Percentiles rank a stretch among this genome's conserved stretches.
Conservation (phyloP, 1,139 yeast genomes). For the Yamadazyma aaseri region DNA sequence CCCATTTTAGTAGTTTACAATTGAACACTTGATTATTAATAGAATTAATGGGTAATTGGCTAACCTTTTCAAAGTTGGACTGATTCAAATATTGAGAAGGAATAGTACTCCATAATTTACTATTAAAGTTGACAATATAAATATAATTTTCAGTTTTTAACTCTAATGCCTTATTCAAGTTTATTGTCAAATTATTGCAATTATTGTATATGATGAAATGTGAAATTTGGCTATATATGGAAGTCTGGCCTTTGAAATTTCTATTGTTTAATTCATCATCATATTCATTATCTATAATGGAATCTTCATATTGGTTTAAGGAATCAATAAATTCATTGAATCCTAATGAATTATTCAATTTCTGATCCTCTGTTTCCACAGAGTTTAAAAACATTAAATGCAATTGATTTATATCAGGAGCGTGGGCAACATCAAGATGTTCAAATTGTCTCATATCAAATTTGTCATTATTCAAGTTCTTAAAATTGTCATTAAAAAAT, state of each 20-base stretch:
- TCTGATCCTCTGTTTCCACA: constrained; percentile 9
- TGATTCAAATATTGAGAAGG: constrained; percentile 18
- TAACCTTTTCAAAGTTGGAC: constrained; percentile 14
- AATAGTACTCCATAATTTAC: constrained; percentile 16
- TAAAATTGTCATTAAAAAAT: constrained; percentile 17
- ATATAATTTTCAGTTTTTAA: constrained; percentile 12
- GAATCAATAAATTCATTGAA: constrained; percentile 11
- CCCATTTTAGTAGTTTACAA: constrained; percentile 30
- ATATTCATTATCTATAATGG: constrained; percentile 1
- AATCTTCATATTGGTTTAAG: constrained; percentile 2
- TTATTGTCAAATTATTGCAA: constrained; percentile 12
- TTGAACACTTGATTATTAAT: constrained; percentile 18
- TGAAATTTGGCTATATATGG: constrained; percentile 32
- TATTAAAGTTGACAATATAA: constrained; percentile 19
- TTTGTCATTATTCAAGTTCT: constrained; percentile 12
- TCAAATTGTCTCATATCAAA: constrained; percentile 11
- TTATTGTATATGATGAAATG: constrained; percentile 35
- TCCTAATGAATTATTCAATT: constrained; percentile 14
- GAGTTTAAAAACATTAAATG: constrained; percentile 17
- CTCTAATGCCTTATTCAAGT: constrained; percentile 16
- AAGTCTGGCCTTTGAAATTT: constrained; percentile 31
- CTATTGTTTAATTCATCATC: constrained; percentile 28
- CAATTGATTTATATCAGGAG: constrained; percentile 12
- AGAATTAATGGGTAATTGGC: constrained; percentile 19
- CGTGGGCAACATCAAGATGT: constrained; percentile 9